Percentiles rank a stretch among this genome's conserved stretches.
phyloP scores from a whole-genome alignment of 2,329 filamentous ascomycete genomes.

The Talaromyces funiculosus region DNA sequence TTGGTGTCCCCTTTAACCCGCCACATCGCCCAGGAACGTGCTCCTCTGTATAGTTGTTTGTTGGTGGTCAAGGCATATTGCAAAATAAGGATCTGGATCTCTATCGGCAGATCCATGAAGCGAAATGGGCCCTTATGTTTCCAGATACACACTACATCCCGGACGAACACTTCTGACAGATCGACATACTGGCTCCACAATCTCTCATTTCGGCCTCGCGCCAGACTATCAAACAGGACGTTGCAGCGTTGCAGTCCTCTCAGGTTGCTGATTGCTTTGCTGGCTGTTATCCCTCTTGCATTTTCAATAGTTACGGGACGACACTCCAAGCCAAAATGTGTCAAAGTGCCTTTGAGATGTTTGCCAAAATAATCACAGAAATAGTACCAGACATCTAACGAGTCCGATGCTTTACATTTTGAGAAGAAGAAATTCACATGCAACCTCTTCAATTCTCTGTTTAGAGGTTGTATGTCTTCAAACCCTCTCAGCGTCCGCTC shows the following conservation, averaged over 20 bases:
- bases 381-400: not conserved
- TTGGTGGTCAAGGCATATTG: slow-evolving; percentile 16
- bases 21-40: slow-evolving; percentile 4
- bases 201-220: too few species aligned
- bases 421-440: not conserved
- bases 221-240: not conserved
- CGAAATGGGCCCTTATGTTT: slow-evolving; percentile 14
- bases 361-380: slow-evolving; percentile 18
- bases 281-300: slow-evolving; percentile 12
- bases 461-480: not conserved
- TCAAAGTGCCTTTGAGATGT: slow-evolving; percentile 17
- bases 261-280: slow-evolving; percentile 13
- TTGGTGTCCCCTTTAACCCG: too few species aligned
- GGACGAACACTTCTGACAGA: not conserved
- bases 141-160: not conserved
- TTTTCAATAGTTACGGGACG: slow-evolving; percentile 18
- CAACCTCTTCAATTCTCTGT: not conserved
- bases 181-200: not conserved
- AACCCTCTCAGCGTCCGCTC: slow-evolving; percentile 5
- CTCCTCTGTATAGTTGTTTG: slow-evolving; percentile 16
- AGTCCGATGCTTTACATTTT: not conserved
- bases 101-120: slow-evolving; percentile 22
- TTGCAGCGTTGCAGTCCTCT: not conserved
- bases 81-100: slow-evolving; percentile 24
- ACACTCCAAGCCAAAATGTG: slow-evolving; percentile 21